Evolutionary conservation across 345 rosid genomes (phyloP), one percentile per base, ranked within the genome.

Genomic region (Arabidopsis suecica): DNA sequence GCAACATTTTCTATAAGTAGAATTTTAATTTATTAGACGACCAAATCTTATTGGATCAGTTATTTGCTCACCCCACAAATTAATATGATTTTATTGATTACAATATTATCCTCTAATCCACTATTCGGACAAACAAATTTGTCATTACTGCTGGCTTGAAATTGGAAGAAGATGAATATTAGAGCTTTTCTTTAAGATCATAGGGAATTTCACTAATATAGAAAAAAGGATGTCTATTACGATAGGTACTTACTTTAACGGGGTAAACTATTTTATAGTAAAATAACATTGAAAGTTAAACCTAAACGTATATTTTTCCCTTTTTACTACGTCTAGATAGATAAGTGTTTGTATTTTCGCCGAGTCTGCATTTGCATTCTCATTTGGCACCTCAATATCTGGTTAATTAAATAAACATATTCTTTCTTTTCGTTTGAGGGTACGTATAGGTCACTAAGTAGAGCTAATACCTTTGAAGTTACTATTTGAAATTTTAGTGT

Each of bases 1-100:
- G 44, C 75, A 76, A 69, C 71, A 76, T 69, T 76, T 76, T 76
- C 75, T 76, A 55, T 76, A 76, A 62, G 5, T 76, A 63, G 80
- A n/a, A 69, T 16, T 50, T 61, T 63, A 63, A 54, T 76, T 76
- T 62, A 76, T 62, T 69, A 69, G 71, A 76, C 80, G 80, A 76
- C 71, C 71, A 76, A 57, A 76, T 69, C 71, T 76, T 62, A 69
- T 76, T 69, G 80, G 75, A 76, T 69, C 70, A 28, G 12, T 69
- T 69, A 65, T 76, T 74, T 45, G 34, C 70, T 61, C 69, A 68
- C 64, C 74, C 57, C 63, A 28, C 48, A 40, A 38, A 50, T 75
- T 20, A 33, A 14, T 42, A 64, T 33, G 18, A 42, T 16, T 28
- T 56, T 47, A 41, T 69, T 61, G 12, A 22, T 60, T 61, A 53